Base-by-base conservation (phyloP, 2,329 filamentous ascomycete genomes). In the Arachnomyces sp. region DNA sequence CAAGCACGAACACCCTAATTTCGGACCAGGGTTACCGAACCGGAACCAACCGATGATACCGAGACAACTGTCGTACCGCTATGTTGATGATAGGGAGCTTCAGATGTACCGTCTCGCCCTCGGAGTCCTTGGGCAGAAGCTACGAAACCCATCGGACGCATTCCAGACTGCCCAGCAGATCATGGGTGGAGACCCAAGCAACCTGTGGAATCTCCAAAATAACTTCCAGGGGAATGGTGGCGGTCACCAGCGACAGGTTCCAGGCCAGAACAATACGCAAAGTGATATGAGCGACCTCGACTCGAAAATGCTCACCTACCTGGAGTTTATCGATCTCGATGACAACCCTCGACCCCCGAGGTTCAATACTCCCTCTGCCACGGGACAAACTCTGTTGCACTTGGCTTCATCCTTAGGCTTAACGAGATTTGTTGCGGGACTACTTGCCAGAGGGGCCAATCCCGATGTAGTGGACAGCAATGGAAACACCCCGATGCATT, bases 401-500 rank as follows among this genome's bases (percentile, higher is more conserved):
- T 69, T 89, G 46, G 84, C 84, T 2, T 84, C 80, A 50, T 82
- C 82, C 7, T 66, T 89, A 9, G 85, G 85, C 4, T 74, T 87
- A 49, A 76, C 81, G 47, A 76, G 83, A 34, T 82, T 93, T 47
- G 84, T 84, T 36, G 83, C 83, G 9, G 84, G 81, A 20, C 71
- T 93, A 17, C 67, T 93, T 14, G 82, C 81, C 7, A 76, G 84
- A 47, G 84, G 85, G n/a, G 85, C 84, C 14, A 82, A 83, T 53
- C 78, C 82, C 1, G 80, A 90, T 52, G 68, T 79, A 29, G 75
- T 79, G 40, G 87, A 94, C 57, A 82, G 79, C 46, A 82, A 82
- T 36, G 86, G 86, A 15, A 90, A 86, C 60, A 87, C 84, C 3
- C 79, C 87, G 11, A 73, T 93, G 66, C 85, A 93, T 59, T 76